phyloP scores from a whole-genome alignment of 495 filamentous ascomycete genomes.

The Penicillium waksmanii region DNA sequence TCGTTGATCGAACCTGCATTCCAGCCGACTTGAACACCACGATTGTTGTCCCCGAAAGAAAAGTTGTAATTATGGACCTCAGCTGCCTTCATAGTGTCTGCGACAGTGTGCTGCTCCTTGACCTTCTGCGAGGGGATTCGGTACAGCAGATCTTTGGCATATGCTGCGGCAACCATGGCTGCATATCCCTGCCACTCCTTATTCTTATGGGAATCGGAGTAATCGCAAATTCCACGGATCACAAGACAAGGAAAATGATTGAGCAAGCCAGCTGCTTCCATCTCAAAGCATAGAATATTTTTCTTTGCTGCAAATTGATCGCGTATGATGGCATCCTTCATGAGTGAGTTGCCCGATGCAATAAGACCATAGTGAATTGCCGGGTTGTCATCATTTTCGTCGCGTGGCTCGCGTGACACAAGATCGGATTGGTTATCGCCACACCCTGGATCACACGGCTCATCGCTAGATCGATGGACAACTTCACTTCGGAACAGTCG shows the following conservation, averaged over 20 bases:
- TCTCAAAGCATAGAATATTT: constrained; percentile 9
- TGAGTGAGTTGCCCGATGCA: constrained; percentile 6
- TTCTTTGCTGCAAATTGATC: neutral
- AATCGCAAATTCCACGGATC: constrained; percentile 34
- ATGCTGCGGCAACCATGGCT: constrained; percentile 26
- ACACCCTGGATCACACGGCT: neutral
- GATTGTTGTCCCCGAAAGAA: neutral
- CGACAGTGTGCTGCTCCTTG: neutral
- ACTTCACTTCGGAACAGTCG: neutral
- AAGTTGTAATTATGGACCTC: neutral
- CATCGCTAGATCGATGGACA: neutral
- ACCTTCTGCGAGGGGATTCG: neutral
- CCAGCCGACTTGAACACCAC: neutral
- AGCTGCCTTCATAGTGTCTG: neutral
- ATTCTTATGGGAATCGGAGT: constrained; percentile 34
- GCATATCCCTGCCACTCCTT: constrained; percentile 33
- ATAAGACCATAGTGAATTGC: constrained; percentile 7
- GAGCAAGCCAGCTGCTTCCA: constrained; percentile 10
- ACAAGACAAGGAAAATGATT: constrained; percentile 12
- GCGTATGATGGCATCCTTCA: constrained; percentile 5
- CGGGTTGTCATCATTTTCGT: neutral
- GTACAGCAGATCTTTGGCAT: neutral
- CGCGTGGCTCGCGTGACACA: neutral
- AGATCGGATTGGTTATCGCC: neutral
- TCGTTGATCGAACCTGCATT: neutral